Base-by-base conservation (phyloP, 2,329 filamentous ascomycete species). In the Penicillium sp. region DNA sequence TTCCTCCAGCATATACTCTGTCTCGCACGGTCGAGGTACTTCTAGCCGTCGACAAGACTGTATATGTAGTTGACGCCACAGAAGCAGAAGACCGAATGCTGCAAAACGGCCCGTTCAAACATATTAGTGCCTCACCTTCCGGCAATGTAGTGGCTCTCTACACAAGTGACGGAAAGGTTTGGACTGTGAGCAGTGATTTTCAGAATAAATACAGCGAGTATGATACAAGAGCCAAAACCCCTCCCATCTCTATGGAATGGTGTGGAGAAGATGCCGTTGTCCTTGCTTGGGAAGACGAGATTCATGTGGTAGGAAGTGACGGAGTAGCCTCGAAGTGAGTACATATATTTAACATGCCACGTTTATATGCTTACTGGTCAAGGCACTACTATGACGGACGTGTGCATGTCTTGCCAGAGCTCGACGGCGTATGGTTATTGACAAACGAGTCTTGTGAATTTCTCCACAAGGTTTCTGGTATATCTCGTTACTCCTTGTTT, bases 361-460 rank as follows among this genome's bases (percentile, higher is more conserved):
- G 1, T 16, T 20, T 16, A 14, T n/a, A 46, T 35, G 11, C 40
- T 43, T 58, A 40, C 45, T 42, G 35, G n/a, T 23, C 18, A 43
- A 86, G 84, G 60, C 94, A 91, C 71, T 93, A 91, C 64, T 97
- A 97, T 71, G 91, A 97, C 67, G 90, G 88, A 8, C 87, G 90
- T 61, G 88, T 99, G 12, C 94, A 97, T 71, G 81, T 97, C 3
- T 79, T 97, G 43, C 88, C 91, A 16, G 92, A 95, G 79, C 81
- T 83, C 60, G 94, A 99, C 68, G 94, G 94, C n/a, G 87, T 96
- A 23, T 84, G 92, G 16, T 77, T 99, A 8, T 80, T 99, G 47
- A 96, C 91, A 3, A 96, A 95, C 65, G 90, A 96, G 66, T 86
- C 89, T n/a, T 97, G 93, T 74, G 94, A 99, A 65, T 97, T 97